Evolutionary conservation across 2,329 filamentous ascomycete species (phyloP).

Genomic region (Xylariales sp.): DNA sequence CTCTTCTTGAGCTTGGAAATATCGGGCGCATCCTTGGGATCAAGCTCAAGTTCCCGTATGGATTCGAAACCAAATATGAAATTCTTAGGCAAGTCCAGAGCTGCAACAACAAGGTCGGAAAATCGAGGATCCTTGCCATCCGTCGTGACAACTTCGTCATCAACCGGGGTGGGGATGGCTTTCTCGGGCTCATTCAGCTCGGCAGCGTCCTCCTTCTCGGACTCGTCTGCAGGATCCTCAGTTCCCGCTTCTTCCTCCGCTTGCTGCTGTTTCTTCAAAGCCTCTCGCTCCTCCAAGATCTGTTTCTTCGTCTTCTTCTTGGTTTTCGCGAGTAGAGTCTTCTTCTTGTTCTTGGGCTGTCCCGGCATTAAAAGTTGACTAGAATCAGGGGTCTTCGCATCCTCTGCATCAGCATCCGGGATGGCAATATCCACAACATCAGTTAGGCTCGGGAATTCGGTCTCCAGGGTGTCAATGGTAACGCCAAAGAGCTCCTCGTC

Average conservation of each 20-base stretch:
- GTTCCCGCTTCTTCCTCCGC: slow-evolving; percentile 43
- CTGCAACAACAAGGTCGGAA: slow-evolving; percentile 41
- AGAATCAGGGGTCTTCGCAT: slow-evolving; percentile 41
- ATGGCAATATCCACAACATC: slow-evolving; percentile 46
- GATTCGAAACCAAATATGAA: slow-evolving; percentile 42
- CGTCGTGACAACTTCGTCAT: slow-evolving; percentile 23
- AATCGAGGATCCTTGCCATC: slow-evolving; percentile 41
- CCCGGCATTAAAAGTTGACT: slow-evolving; percentile 40
- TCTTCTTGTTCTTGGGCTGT: slow-evolving; percentile 49
- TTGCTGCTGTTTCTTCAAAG: slow-evolving; percentile 67
- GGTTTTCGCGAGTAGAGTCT: slow-evolving; percentile 38
- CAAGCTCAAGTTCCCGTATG: slow-evolving; percentile 39
- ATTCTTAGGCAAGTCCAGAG: slow-evolving; percentile 39
- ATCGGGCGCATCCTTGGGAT: slow-evolving; percentile 43
- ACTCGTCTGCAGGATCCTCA: slow-evolving; percentile 35
- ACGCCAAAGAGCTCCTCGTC: slow-evolving; percentile 76
- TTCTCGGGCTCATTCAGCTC: slow-evolving; percentile 22
- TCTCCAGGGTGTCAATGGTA: slow-evolving; percentile 49
- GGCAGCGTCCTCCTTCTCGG: slow-evolving; percentile 27
- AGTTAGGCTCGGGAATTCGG: slow-evolving; percentile 40
- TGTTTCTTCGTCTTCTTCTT: slow-evolving; percentile 57
- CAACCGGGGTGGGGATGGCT: slow-evolving; percentile 14
- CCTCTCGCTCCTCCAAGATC: slow-evolving; percentile 27
- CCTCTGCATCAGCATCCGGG: slow-evolving; percentile 40
- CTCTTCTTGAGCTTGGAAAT: slow-evolving; percentile 43